A percentile compares a stretch with the other conserved stretches of the same genome.
Evolutionary conservation across 2,329 filamentous ascomycete species (phyloP).

Genomic region (Aureobasidium sp.): DNA sequence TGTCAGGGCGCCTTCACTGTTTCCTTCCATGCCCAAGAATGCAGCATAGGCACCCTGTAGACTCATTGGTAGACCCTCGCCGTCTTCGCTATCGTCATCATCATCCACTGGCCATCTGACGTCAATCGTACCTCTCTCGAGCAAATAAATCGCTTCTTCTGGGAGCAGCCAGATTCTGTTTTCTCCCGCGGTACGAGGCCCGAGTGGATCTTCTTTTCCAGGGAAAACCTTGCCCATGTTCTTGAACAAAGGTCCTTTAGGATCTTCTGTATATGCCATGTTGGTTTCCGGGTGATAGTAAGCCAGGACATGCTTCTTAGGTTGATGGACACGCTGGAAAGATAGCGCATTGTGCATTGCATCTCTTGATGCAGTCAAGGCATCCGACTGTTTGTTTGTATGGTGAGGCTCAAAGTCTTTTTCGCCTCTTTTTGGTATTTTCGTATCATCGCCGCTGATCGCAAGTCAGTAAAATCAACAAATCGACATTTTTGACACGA

Average conservation of each 20-base stretch:
- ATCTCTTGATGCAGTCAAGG: constrained; percentile 69
- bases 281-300: constrained; percentile 62
- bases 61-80: constrained; percentile 71
- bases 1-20: constrained; percentile 40
- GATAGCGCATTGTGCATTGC: constrained; percentile 85
- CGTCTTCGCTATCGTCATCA: constrained; percentile 35
- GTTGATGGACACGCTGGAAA: constrained; percentile 65
- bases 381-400: constrained; percentile 68
- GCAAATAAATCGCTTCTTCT: constrained; percentile 81
- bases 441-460: constrained; percentile 30
- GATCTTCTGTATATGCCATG: constrained; percentile 56
- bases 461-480: background rate
- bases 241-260: constrained; percentile 63
- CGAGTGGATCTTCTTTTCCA: constrained; percentile 40
- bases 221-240: constrained; percentile 62
- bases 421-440: constrained; percentile 80
- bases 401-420: constrained; percentile 97
- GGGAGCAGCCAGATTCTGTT: constrained; percentile 67
- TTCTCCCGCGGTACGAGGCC: constrained; percentile 21
- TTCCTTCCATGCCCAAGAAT: constrained; percentile 63
- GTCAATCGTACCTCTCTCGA: constrained; percentile 82
- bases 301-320: constrained; percentile 57
- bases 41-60: constrained; percentile 84
- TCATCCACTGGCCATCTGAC: constrained; percentile 63
- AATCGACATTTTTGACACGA: background rate